A percentile compares a stretch with the other conserved stretches of the same genome.
Conservation (phyloP, 2,329 filamentous ascomycete genomes). For the Verticillium isaacii region DNA sequence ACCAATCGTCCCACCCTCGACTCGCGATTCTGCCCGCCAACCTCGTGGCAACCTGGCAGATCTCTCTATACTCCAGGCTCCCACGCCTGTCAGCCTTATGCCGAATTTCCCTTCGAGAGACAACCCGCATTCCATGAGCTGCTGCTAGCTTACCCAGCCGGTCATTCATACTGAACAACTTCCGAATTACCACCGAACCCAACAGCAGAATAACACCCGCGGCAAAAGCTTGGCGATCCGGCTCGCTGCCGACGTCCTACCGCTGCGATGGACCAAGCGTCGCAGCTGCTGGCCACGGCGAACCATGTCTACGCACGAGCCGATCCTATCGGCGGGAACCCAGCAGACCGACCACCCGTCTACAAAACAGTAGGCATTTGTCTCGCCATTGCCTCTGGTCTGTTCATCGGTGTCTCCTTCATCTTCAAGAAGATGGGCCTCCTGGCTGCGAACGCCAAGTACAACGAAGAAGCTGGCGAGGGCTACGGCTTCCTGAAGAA, state of each 20-base stretch:
- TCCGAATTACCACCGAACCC: not conserved
- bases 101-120: not conserved
- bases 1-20: not conserved
- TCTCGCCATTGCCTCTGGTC: constrained; percentile 78
- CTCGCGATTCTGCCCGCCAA: not conserved
- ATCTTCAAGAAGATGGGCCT: constrained; percentile 93
- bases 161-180: not conserved
- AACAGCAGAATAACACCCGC: not conserved
- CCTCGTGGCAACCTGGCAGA: not conserved
- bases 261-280: constrained; percentile 8
- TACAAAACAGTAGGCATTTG: constrained; percentile 87
- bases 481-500: constrained; percentile 98
- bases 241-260: constrained; percentile 3
- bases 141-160: not conserved
- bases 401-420: constrained; percentile 93
- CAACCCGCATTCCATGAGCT: not conserved
- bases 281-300: constrained; percentile 7
- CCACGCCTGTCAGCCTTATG: not conserved
- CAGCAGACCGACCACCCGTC: not conserved
- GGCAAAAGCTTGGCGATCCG: constrained; percentile 4
- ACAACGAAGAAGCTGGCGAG: constrained; percentile 91
- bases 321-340: not conserved
- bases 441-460: constrained; percentile 90
- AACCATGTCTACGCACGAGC: constrained; percentile 11
- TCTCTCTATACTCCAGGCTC: not conserved